Evolutionary conservation across 2,329 filamentous ascomycete genomes (phyloP), one percentile per base, ranked within the genome.

Genomic region (Coniochaeta sp.): DNA sequence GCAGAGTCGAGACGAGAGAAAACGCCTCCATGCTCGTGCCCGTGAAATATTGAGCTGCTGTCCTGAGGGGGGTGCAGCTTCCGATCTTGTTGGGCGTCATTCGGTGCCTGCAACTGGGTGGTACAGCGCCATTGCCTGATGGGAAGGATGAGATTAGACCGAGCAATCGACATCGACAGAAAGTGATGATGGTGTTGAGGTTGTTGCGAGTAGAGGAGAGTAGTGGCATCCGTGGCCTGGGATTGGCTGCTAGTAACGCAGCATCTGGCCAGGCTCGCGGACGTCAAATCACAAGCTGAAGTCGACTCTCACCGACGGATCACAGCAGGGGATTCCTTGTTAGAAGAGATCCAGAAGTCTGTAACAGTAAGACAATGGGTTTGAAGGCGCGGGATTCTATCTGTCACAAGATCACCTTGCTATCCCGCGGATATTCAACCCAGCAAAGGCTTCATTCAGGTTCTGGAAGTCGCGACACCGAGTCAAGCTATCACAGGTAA

Each of bases 31-130:
- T 57, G 55, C 55, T 32, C 3, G n/a, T 30, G 36, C 36, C 55
- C 55, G 55, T 32, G 4, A 30, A 57, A 36, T 57, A 57, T 44
- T 57, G 55, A 34, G 16, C 34, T 57, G 55, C n/a, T 44, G 55
- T 56, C 26, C 16, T 54, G 30, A 22, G 34, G 54, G 30, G 30
- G 54, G 17, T 38, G 34, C 54, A 56, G 28, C 28, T 34, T 34
- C 28, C 26, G 28, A 36, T 36, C 28, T 56, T 28, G 16, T 12
- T 30, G 47, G 47, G 47, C 24, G 47, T 52, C 24, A 30, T 30
- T 52, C 9, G 47, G 47, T 52, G 47, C 47, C 47, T 50, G 34
- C 47, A 14, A 52, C 42, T 10, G 22, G 47, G 47, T 52, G 2
- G 47, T 28, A 52, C 47, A 30, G 24, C 47, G n/a, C 26, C 22